Conservation (phyloP, 192 early-diverging fungal genomes). For the Coemansia sp. region DNA sequence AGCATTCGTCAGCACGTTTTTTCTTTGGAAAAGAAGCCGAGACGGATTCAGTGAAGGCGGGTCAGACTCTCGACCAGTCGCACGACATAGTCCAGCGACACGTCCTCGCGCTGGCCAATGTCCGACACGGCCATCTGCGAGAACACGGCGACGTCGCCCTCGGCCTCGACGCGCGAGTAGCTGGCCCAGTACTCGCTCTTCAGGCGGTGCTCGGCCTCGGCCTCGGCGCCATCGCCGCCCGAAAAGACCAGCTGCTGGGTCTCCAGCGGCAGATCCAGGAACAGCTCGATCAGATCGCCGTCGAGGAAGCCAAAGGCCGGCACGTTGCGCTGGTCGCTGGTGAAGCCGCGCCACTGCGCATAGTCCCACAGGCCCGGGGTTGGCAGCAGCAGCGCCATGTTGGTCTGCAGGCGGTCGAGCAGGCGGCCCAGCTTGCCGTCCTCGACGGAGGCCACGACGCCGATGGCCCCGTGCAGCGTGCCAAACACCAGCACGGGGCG, state of each 20-base stretch:
- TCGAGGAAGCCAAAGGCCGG: conserved; percentile 68
- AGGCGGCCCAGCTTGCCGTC: conserved; percentile 53
- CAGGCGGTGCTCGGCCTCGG: conserved; percentile 5
- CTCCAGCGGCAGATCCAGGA: conserved; percentile 63
- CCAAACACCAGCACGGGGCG: conserved; percentile 63
- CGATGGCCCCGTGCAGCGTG: conserved; percentile 77
- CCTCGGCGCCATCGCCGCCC: conserved; percentile 13
- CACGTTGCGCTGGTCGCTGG: conserved; percentile 49
- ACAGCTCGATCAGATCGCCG: conserved; percentile 88
- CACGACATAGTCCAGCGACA: conserved; percentile 32
- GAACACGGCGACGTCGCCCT: conserved; percentile 19
- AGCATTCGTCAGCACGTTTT: too few species aligned
- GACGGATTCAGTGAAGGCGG: conserved; percentile 32
- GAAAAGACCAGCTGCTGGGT: conserved; percentile 34
- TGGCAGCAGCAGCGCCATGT: conserved; percentile 55
- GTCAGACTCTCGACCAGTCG: conserved; percentile 37
- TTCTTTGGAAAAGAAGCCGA: too few species aligned
- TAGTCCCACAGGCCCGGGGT: conserved; percentile 60
- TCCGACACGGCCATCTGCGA: conserved; percentile 33
- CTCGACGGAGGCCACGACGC: conserved; percentile 67
- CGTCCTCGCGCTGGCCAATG: conserved; percentile 25
- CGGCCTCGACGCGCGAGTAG: conserved; percentile 24
- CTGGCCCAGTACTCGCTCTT: conserved; percentile 29
- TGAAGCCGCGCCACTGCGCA: conserved; percentile 63
- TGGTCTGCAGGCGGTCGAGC: conserved; percentile 61